Evolutionary conservation across 2,329 filamentous ascomycete genomes (phyloP).

Genomic region (Aureobasidium sp.): DNA sequence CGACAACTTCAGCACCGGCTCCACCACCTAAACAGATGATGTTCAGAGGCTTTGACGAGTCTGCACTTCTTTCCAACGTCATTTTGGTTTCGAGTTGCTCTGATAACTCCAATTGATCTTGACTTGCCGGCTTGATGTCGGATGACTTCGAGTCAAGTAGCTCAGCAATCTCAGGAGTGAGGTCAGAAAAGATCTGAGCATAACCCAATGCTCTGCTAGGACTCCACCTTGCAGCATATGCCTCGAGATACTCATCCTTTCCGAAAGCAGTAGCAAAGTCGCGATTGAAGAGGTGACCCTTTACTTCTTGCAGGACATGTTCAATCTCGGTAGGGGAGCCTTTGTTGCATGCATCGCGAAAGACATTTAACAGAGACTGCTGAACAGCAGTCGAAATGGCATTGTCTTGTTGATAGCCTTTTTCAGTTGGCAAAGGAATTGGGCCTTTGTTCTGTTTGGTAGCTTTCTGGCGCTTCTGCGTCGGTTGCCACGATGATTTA

Average conservation of each 20-base stretch:
- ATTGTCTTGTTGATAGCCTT: background rate
- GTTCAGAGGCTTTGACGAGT: slow-evolving; percentile 22
- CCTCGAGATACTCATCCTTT: slow-evolving; percentile 61
- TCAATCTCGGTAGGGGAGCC: slow-evolving; percentile 40
- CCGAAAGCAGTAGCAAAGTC: slow-evolving; percentile 80
- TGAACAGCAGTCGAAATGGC: slow-evolving; percentile 40
- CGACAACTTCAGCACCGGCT: slow-evolving; percentile 60
- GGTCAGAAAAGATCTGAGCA: slow-evolving; percentile 47
- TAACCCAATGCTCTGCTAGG: slow-evolving; percentile 80
- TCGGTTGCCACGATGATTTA: slow-evolving; percentile 11
- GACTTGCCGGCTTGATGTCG: background rate
- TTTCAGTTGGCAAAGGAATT: background rate
- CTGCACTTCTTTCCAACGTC: background rate
- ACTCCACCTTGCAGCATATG: slow-evolving; percentile 88
- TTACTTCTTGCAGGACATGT: slow-evolving; percentile 67
- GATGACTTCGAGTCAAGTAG: background rate
- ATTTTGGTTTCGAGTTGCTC: background rate
- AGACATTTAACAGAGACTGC: slow-evolving; percentile 66
- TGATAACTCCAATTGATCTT: background rate
- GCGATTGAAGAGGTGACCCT: slow-evolving; percentile 75
- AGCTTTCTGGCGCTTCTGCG: background rate
- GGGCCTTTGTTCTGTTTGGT: background rate
- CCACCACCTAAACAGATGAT: slow-evolving; percentile 57
- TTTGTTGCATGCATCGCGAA: slow-evolving; percentile 55
- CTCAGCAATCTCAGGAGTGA: slow-evolving; percentile 20